Conservation (phyloP, 768 basidiomycete species). For the Inosperma sp. region DNA sequence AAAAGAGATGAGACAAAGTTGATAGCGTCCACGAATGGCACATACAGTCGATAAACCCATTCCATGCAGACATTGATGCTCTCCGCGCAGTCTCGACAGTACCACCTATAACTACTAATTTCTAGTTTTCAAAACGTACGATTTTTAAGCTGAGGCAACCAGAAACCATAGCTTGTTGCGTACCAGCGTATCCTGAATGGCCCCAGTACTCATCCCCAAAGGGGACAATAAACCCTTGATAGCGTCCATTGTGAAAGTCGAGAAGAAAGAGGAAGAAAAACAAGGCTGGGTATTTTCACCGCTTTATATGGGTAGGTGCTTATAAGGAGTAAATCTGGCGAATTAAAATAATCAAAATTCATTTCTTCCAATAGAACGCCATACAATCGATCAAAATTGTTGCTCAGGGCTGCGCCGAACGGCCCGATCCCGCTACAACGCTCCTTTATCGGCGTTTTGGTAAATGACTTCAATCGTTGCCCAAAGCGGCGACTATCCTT, state of each 20-base stretch:
- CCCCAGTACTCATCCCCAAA: slow-evolving; percentile 57
- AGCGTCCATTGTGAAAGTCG: slow-evolving; percentile 52
- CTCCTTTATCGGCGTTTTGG: too few relatives aligned
- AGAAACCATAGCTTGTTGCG: slow-evolving; percentile 16
- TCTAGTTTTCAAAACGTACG: slow-evolving; percentile 43
- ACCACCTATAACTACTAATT: slow-evolving; percentile 86
- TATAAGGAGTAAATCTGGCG: slow-evolving; percentile 4
- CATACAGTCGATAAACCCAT: slow-evolving; percentile 84
- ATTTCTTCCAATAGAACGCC: too few relatives aligned
- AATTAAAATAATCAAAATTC: too few relatives aligned
- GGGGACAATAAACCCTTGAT: slow-evolving; percentile 71
- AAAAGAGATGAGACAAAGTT: slow-evolving; percentile 1
- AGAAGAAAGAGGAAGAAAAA: slow-evolving; percentile 29
- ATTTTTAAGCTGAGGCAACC: slow-evolving; percentile 1
- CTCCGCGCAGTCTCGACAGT: slow-evolving; percentile 83
- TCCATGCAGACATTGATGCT: slow-evolving; percentile 81
- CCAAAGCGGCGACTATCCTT: too few relatives aligned
- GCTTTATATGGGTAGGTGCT: slow-evolving; percentile 20
- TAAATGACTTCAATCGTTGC: too few relatives aligned
- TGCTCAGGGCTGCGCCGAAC: too few relatives aligned
- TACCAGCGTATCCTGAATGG: slow-evolving; percentile 78
- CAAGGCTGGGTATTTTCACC: slow-evolving; percentile 28
- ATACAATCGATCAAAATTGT: too few relatives aligned
- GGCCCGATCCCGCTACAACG: too few relatives aligned
- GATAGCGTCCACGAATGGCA: background rate